Evolutionary conservation across 2,329 filamentous ascomycete species (phyloP).

Genomic region (Penicillium sp.): DNA sequence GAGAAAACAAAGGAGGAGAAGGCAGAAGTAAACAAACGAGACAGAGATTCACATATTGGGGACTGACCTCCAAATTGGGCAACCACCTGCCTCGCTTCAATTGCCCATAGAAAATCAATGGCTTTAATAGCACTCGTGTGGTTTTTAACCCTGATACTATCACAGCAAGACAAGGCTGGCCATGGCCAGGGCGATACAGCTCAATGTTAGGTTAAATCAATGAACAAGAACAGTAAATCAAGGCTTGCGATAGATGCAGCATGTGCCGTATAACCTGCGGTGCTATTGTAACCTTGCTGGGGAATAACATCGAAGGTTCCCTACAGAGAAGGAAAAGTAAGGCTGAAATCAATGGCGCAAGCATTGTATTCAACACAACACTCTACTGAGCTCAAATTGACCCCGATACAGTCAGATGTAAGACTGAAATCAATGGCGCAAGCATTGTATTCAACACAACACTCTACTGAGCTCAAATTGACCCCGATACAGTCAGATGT

Average conservation of each 20-base stretch:
- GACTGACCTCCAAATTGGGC: neutral
- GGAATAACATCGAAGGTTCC: neutral
- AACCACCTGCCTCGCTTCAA: neutral
- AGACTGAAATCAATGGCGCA: neutral
- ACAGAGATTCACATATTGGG: neutral
- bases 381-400: no score
- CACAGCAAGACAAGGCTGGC: neutral
- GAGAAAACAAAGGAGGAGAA: neutral
- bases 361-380: no score
- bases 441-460: no score
- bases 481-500: neutral
- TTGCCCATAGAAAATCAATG: neutral
- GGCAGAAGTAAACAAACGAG: neutral
- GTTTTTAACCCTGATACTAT: no score
- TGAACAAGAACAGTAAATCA: neutral
- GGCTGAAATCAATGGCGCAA: neutral
- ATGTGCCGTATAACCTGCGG: neutral
- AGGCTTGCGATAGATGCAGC: neutral
- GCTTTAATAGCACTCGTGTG: neutral
- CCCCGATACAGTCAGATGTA: neutral
- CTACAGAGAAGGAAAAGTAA: neutral
- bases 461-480: no score
- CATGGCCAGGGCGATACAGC: neutral
- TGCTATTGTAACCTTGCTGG: neutral
- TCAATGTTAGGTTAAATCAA: neutral